phyloP scores from a whole-genome alignment of 2,329 filamentous ascomycete species.

The Pyricularia grisea region DNA sequence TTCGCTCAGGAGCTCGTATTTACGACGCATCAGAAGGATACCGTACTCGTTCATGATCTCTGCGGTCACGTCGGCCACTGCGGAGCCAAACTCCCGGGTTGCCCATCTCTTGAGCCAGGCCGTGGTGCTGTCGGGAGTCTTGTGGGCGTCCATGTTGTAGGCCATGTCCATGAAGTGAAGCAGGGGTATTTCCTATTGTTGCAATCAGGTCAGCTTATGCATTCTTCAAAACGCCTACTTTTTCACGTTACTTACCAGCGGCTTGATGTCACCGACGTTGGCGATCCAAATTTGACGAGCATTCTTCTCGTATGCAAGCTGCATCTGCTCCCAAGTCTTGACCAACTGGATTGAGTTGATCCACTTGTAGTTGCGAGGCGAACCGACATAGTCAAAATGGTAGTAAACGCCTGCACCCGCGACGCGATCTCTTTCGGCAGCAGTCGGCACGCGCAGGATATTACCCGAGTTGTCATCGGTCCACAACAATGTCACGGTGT shows the following conservation, averaged over 20 bases:
- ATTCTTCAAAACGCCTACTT: not conserved
- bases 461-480: slow-evolving; percentile 56
- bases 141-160: slow-evolving; percentile 33
- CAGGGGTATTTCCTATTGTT: slow-evolving; percentile 32
- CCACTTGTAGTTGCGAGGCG: slow-evolving; percentile 50
- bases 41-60: slow-evolving; percentile 37
- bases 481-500: slow-evolving; percentile 54
- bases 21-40: slow-evolving; percentile 23
- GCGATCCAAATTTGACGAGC: slow-evolving; percentile 48
- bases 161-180: slow-evolving; percentile 45
- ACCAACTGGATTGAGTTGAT: slow-evolving; percentile 58
- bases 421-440: slow-evolving; percentile 39
- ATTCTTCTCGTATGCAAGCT: slow-evolving; percentile 41
- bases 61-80: slow-evolving; percentile 27
- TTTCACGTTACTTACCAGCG: slow-evolving; percentile 19
- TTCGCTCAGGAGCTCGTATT: slow-evolving; percentile 23
- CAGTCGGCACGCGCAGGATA: slow-evolving; percentile 45
- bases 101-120: slow-evolving; percentile 37
- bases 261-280: slow-evolving; percentile 56
- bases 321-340: slow-evolving; percentile 58
- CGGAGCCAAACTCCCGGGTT: slow-evolving; percentile 37
- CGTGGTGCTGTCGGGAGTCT: slow-evolving; percentile 25
- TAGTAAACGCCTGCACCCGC: slow-evolving; percentile 54
- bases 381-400: slow-evolving; percentile 45
- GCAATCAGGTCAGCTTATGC: not conserved